Conservation (phyloP, 306 rosid species). For the Astragalus membranaceus region DNA sequence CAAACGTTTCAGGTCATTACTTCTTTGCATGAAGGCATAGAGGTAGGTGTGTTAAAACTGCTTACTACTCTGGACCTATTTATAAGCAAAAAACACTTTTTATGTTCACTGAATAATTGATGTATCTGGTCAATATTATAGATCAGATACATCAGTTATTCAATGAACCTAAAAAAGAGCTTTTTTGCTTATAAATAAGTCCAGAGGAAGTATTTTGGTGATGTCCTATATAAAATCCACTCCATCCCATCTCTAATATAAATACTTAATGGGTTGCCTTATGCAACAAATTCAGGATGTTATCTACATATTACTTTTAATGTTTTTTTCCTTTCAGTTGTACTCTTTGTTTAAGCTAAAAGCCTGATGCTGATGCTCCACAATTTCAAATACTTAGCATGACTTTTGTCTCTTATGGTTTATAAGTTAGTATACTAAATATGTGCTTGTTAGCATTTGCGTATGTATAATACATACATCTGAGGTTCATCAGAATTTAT, state of each 20-base stretch:
- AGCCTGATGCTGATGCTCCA: background rate
- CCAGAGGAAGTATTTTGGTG: background rate
- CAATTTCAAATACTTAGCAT: background rate
- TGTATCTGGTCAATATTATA: too few relatives aligned
- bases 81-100: too few relatives aligned
- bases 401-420: constrained; percentile 16
- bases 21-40: constrained; percentile 65
- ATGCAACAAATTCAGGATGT: background rate
- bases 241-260: background rate
- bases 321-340: background rate
- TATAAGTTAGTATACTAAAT: background rate
- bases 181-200: too few relatives aligned
- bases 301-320: background rate
- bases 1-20: constrained; percentile 60
- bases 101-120: too few relatives aligned
- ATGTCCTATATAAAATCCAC: background rate
- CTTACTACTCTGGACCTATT: background rate
- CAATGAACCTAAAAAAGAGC: too few relatives aligned
- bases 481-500: background rate
- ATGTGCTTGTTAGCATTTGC: constrained; percentile 3
- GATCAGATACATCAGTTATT: too few relatives aligned
- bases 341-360: background rate
- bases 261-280: background rate
- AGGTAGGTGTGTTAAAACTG: constrained; percentile 41
- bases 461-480: background rate